These are phyloP conservation scores for Xylariaceae sp. DNA, from an alignment of 2,329 filamentous ascomycete species.

Conservation along the genomic window DNA sequence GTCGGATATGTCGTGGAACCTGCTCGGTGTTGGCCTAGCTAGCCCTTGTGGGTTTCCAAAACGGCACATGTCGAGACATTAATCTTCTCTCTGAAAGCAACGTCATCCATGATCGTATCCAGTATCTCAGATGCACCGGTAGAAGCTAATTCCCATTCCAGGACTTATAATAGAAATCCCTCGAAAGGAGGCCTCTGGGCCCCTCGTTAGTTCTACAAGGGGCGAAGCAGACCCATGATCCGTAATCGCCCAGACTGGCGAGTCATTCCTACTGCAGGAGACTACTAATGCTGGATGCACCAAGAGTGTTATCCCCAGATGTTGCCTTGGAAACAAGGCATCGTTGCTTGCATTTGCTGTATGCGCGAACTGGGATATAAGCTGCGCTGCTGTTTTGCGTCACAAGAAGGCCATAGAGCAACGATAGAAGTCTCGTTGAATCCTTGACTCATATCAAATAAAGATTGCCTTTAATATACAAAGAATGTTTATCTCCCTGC, in stretches of 20 bases:
- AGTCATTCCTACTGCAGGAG: background rate
- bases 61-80: slow-evolving; percentile 40
- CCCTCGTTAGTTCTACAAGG: background rate
- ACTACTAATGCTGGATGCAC: background rate
- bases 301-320: background rate
- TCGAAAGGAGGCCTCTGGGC: background rate
- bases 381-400: background rate
- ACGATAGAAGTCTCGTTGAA: too few relatives aligned
- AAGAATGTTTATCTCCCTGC: too few relatives aligned
- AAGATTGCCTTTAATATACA: too few relatives aligned
- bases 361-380: background rate
- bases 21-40: slow-evolving; percentile 30
- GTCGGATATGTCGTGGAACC: slow-evolving; percentile 57
- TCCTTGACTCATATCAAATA: too few relatives aligned
- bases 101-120: background rate
- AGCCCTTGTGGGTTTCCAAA: slow-evolving; percentile 24
- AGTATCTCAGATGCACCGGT: background rate
- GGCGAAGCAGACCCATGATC: background rate
- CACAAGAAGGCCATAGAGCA: too few relatives aligned
- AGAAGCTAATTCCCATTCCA: slow-evolving; percentile 5
- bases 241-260: background rate
- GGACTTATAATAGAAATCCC: too few relatives aligned
- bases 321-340: background rate
- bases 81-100: slow-evolving; percentile 52
- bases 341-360: background rate